Conservation (phyloP, 192 early-diverging fungal species). For the Backusella tuberculispora region DNA sequence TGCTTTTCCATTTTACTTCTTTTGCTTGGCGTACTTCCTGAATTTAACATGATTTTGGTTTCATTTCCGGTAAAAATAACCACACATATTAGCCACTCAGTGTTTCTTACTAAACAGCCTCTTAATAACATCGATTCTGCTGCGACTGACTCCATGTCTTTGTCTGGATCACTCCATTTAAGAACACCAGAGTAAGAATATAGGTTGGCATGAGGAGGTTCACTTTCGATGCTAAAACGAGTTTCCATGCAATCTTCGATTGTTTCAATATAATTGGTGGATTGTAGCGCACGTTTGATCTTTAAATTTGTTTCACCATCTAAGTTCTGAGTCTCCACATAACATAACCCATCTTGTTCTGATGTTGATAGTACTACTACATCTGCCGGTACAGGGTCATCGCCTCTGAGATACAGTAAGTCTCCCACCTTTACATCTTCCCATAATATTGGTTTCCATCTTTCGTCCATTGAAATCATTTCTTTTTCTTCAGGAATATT, state of each 20-base stretch:
- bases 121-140: slow-evolving; percentile 71
- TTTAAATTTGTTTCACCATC: slow-evolving; percentile 86
- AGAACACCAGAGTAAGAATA: slow-evolving; percentile 66
- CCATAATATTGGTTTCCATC: slow-evolving; percentile 56
- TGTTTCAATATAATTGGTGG: slow-evolving; percentile 49
- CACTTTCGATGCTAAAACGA: slow-evolving; percentile 55
- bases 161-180: slow-evolving; percentile 28
- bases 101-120: slow-evolving; percentile 75
- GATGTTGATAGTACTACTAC: slow-evolving; percentile 65
- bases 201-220: slow-evolving; percentile 63
- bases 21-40: slow-evolving; percentile 69
- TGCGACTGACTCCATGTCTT: slow-evolving; percentile 48
- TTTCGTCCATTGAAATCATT: slow-evolving; percentile 17
- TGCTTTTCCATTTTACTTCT: slow-evolving; percentile 66
- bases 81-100: slow-evolving; percentile 72
- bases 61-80: slow-evolving; percentile 75
- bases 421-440: slow-evolving; percentile 65
- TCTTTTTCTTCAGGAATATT: not conserved
- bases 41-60: slow-evolving; percentile 78
- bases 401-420: slow-evolving; percentile 55
- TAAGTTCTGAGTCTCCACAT: slow-evolving; percentile 77
- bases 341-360: slow-evolving; percentile 68
- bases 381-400: slow-evolving; percentile 67
- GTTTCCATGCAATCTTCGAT: slow-evolving; percentile 56
- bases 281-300: slow-evolving; percentile 58